phyloP scores from a whole-genome alignment of 1,139 yeast genomes.

The Trichomonascaceae sp. region DNA sequence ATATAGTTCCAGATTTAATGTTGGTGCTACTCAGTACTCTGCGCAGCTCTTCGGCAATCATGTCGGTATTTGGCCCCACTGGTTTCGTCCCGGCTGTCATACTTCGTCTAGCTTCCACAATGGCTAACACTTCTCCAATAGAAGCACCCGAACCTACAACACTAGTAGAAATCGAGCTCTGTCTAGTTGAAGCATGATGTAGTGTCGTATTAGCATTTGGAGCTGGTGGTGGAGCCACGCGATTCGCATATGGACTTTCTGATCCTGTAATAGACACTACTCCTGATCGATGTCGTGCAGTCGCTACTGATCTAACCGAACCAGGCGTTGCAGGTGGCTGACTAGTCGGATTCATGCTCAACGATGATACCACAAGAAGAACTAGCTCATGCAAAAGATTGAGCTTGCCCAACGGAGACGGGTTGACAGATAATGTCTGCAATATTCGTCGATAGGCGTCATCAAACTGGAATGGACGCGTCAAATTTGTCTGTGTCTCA shows the following conservation, averaged over 20 bases:
- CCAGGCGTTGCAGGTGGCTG: slow-evolving; percentile 18
- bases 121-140: slow-evolving; percentile 22
- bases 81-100: slow-evolving; percentile 9
- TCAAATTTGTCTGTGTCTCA: background rate
- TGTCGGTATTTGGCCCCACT: slow-evolving; percentile 28
- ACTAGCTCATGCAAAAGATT: slow-evolving; percentile 27
- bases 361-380: slow-evolving; percentile 27
- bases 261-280: slow-evolving; percentile 19
- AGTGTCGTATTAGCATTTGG: background rate
- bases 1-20: slow-evolving; percentile 30
- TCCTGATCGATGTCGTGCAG: slow-evolving; percentile 14
- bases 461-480: slow-evolving; percentile 22
- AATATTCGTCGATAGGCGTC: slow-evolving; percentile 26
- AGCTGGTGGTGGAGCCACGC: background rate
- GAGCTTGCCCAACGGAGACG: slow-evolving; percentile 29
- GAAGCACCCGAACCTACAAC: slow-evolving; percentile 15
- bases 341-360: slow-evolving; percentile 14
- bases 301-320: slow-evolving; percentile 15
- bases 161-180: slow-evolving; percentile 14
- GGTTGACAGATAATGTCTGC: slow-evolving; percentile 24
- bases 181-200: slow-evolving; percentile 4
- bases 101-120: slow-evolving; percentile 25
- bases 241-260: slow-evolving; percentile 4
- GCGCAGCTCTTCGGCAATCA: slow-evolving; percentile 31
- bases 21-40: slow-evolving; percentile 23